These are phyloP conservation scores for Thuidium tamariscinum DNA, from an alignment of 225 moss, liverwort and hornwort species.

Conservation along the genomic window DNA sequence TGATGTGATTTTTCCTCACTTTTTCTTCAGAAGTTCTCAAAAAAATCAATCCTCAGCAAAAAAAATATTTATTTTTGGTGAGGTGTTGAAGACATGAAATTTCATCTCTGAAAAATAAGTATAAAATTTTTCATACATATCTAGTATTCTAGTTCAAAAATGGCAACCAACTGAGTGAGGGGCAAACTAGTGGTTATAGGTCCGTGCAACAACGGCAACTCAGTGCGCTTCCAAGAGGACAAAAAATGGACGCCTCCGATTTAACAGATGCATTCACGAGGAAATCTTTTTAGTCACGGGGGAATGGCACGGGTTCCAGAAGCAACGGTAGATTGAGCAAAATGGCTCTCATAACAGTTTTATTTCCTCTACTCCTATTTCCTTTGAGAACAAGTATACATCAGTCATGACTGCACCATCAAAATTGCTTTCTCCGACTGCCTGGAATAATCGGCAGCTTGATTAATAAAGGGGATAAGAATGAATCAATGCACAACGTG, in stretches of 20 bases:
- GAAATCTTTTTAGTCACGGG: neutral
- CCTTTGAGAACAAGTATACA: neutral
- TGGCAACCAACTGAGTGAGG: too few relatives aligned
- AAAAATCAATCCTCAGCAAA: too few relatives aligned
- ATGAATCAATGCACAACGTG: conserved; percentile 23
- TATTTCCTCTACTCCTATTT: neutral
- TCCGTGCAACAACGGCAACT: neutral
- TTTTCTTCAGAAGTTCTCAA: too few relatives aligned
- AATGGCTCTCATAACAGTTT: neutral
- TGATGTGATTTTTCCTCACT: too few relatives aligned
- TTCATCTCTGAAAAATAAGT: too few relatives aligned
- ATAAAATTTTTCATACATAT: too few relatives aligned
- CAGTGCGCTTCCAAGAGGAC: neutral
- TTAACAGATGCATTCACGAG: neutral
- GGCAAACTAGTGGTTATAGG: too few relatives aligned
- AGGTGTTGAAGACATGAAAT: too few relatives aligned
- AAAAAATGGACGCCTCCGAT: neutral
- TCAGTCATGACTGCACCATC: conserved; percentile 20
- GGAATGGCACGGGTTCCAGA: neutral
- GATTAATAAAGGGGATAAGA: conserved; percentile 32
- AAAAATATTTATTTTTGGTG: too few relatives aligned
- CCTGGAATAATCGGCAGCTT: conserved; percentile 23
- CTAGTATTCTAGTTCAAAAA: too few relatives aligned
- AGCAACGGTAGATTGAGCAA: neutral
- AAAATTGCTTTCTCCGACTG: conserved; percentile 47